Base-by-base conservation (phyloP, 106 monocot species). In the Hemerocallis citrina region DNA sequence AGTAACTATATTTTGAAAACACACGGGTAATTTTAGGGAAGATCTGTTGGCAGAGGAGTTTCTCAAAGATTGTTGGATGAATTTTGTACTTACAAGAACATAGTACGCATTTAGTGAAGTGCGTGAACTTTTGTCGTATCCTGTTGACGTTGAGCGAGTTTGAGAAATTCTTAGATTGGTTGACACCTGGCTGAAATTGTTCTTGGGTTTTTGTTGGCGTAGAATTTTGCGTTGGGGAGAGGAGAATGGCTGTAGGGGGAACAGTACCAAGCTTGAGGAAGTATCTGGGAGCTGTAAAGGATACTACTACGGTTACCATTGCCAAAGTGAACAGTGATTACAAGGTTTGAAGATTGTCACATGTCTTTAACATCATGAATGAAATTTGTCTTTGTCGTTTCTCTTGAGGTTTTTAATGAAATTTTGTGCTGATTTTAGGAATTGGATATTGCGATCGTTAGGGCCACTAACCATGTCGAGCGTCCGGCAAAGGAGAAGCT, bases 321-420 rank as follows among this genome's bases (percentile, higher is more conserved):
- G 94, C 89, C 13, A 95, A 95, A 76, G 89, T 95, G 34, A 95
- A 90, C 57, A 95, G 94, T 56, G 89, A 95, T 75, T 95, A 86
- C 72, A 83, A 80, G 89, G 94, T 85, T 7, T 31, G 38, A 52
- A 31, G 11, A 46, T 29, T 54, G 35, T 58, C 4, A 43, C 4
- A 11, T 23, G 61, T 21, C 43, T 22, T 42, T 28, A 44, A 44
- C 25, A 41, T 14, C 7, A 49, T 49, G 36, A 24, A 39, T 37
- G 16, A 16, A 31, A 9, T 31, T 62, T 43, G 0, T 44, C 30
- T 44, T 5, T 44, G 4, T 30, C 10, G 15, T 5, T 44, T 27
- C 7, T 29, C 30, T 50, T 17, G 42, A 59, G 16, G 33, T 8
- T 59, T 30, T 9, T n/a, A 15, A 21, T 13, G 7, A 25, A 6